Percentiles rank a stretch among this genome's conserved stretches.
Evolutionary conservation across 805 yeast species (phyloP).

Genomic region (Teunomyces funiuensis): DNA sequence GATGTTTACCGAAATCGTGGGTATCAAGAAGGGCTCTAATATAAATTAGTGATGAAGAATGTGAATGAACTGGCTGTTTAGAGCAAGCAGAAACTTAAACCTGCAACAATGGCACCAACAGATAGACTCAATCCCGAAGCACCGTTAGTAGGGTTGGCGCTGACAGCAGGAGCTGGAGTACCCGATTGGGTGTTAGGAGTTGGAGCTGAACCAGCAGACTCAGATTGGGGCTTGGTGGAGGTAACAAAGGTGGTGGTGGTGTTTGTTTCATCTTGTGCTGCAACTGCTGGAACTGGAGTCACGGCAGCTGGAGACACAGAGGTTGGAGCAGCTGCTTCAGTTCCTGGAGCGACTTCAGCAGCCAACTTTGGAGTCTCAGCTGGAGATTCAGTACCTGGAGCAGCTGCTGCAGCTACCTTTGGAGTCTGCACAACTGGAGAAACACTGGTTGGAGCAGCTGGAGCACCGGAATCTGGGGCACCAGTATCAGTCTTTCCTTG

Average conservation of each 20-base stretch:
- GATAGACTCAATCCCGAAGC: conserved; percentile 10
- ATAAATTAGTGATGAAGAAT: background rate
- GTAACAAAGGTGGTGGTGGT: background rate
- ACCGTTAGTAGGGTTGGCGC: conserved; percentile 7
- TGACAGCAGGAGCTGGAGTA: conserved; percentile 2
- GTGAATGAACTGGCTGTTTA: conserved; percentile 1
- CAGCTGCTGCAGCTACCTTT: conserved; percentile 1
- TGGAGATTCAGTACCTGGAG: background rate
- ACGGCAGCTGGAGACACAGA: background rate
- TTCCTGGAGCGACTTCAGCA: too few relatives aligned
- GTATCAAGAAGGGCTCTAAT: too few relatives aligned
- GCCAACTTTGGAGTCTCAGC: conserved; percentile 6
- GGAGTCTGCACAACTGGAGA: conserved; percentile 3
- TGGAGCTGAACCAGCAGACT: conserved; percentile 3
- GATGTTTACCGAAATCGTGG: background rate
- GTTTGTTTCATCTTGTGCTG: background rate
- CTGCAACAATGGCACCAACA: conserved; percentile 10
- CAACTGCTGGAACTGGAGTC: conserved; percentile 1
- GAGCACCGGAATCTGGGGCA: conserved; percentile 4
- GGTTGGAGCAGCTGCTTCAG: conserved; percentile 11
- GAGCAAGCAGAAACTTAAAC: conserved; percentile 9
- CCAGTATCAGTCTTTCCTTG: background rate
- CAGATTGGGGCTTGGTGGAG: background rate
- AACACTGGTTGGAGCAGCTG: conserved; percentile 2
- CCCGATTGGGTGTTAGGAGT: conserved; percentile 2